Base-by-base conservation (phyloP, 2,329 filamentous ascomycete species). In the Ceratocystis variospora region DNA sequence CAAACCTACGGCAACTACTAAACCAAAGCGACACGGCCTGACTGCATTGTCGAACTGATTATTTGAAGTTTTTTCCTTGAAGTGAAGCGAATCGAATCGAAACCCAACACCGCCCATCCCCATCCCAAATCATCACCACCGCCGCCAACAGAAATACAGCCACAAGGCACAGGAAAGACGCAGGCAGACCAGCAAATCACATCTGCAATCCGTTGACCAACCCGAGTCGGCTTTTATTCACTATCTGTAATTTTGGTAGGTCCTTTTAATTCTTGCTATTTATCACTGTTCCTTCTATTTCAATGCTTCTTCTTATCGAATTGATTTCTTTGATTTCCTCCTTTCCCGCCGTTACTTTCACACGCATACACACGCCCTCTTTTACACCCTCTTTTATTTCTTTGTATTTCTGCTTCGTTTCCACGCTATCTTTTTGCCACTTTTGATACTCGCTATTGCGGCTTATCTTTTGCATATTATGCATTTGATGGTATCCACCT, bases 381-480 rank as follows among this genome's bases (percentile, higher is more conserved):
- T 25, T 6, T 25, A 10, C 48, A 5, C 48, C 7, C 48, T 25
- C 48, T 22, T 25, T 6, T 25, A 10, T 15, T 22, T 28, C 48
- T 12, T n/a, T 28, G 48, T 25, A 12, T 5, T 4, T 25, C 46
- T 48, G 46, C 5, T 48, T 22, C 48, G 19, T 48, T 19, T 53
- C n/a, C 15, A 10, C 25, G 22, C 55, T 19, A 59, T 59, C 55
- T 59, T 59, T 59, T 59, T 37, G 55, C 55, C 55, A 59, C 55
- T 59, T 10, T 31, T 59, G 55, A 59, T 37, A 37, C 2, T 57
- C 17, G 15, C 55, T 59, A 33, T 59, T 59, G 55, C 55, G 28
- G 55, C 55, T 59, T 59, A 59, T 59, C 55, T 59, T 57, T 59
- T n/a, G 15, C 31, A 59, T 59, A 59, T 59, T 59, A 59, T 59